These are phyloP conservation scores for Dacryopinax spathularia DNA, from an alignment of 768 basidiomycete species.

Conservation along the genomic window DNA sequence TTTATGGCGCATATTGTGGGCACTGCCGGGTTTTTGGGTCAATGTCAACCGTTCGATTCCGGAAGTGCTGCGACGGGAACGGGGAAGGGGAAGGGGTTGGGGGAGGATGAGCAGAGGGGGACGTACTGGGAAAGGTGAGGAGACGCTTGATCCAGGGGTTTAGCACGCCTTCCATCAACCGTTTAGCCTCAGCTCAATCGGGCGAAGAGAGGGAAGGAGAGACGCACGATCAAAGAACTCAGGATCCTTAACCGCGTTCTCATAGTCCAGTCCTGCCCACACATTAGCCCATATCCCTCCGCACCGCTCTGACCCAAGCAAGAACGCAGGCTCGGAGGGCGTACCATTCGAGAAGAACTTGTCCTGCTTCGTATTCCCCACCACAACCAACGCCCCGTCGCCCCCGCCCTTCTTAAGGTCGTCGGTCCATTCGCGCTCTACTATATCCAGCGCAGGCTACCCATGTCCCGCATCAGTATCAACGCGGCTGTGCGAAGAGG, in stretches of 20 bases:
- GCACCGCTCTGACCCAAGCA: neutral
- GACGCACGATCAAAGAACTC: constrained; percentile 52
- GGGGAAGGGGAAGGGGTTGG: neutral
- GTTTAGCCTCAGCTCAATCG: constrained; percentile 7
- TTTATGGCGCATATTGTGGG: constrained; percentile 69
- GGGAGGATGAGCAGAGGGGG: neutral
- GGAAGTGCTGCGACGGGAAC: neutral
- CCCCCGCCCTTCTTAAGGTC: constrained; percentile 31
- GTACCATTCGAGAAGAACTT: constrained; percentile 81
- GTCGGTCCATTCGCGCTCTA: constrained; percentile 58
- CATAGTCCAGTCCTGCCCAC: constrained; percentile 47
- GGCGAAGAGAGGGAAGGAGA: no score
- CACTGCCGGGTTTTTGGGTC: constrained; percentile 31
- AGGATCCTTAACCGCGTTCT: constrained; percentile 35
- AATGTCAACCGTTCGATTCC: neutral
- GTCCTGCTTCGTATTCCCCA: constrained; percentile 59
- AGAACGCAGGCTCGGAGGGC: constrained; percentile 7
- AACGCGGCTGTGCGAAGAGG: no score
- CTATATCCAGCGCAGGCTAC: constrained; percentile 49
- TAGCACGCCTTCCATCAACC: constrained; percentile 33
- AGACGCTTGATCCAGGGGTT: constrained; percentile 59
- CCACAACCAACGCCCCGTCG: constrained; percentile 59
- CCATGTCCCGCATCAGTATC: neutral
- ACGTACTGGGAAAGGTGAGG: constrained; percentile 61
- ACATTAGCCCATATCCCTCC: constrained; percentile 1